These are phyloP conservation scores for Globisporangium emineosum DNA, from an alignment of 352 stramenopile species.

Conservation along the genomic window DNA sequence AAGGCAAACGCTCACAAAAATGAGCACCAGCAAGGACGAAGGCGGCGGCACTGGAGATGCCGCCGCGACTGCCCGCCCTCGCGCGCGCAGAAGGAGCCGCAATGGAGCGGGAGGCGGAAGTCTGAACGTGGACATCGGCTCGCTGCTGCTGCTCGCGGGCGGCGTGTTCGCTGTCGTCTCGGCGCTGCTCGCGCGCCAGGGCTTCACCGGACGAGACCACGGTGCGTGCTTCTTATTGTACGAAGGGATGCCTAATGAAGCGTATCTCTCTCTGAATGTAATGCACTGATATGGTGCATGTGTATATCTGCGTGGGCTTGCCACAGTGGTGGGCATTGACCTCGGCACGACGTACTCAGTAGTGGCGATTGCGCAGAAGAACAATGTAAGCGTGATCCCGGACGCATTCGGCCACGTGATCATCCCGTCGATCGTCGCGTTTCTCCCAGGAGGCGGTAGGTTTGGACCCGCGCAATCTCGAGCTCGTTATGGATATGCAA, in stretches of 20 bases:
- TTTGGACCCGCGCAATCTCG: not conserved
- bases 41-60: not conserved
- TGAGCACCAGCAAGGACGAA: not conserved
- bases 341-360: conserved; percentile 79
- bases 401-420: conserved; percentile 47
- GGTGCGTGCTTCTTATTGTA: conserved; percentile 20
- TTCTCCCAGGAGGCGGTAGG: conserved; percentile 44
- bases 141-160: conserved; percentile 41
- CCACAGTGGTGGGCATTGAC: conserved; percentile 66
- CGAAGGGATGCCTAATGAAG: no score
- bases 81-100: not conserved
- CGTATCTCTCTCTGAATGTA: not conserved
- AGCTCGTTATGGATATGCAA: not conserved
- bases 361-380: conserved; percentile 63
- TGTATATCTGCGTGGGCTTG: not conserved
- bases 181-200: conserved; percentile 45
- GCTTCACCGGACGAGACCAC: conserved; percentile 60
- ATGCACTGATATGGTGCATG: not conserved
- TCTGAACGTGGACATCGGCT: conserved; percentile 25
- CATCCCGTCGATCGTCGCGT: conserved; percentile 66
- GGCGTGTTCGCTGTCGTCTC: conserved; percentile 37
- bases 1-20: no score
- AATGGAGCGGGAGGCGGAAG: not conserved
- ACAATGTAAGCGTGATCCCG: conserved; percentile 58
- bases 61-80: not conserved